These are phyloP conservation scores for Hortiboletus campestris DNA, from an alignment of 768 basidiomycete genomes.

Conservation along the genomic window DNA sequence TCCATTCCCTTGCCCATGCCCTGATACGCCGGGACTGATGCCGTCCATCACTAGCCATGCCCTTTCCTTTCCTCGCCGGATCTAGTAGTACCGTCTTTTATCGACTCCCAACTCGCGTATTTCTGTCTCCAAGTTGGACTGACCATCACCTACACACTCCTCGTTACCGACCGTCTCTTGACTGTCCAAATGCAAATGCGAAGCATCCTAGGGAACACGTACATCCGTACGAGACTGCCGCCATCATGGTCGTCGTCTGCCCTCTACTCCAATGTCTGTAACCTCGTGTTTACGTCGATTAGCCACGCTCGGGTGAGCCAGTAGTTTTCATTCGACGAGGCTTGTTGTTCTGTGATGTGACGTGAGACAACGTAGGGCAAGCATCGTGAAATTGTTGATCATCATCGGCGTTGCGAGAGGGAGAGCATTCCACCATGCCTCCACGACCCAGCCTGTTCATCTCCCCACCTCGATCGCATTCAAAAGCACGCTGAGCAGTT, in stretches of 20 bases:
- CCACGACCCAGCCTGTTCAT: not conserved
- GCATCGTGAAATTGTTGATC: conserved; percentile 35
- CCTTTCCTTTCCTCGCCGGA: conserved; percentile 15
- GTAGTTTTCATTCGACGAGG: not conserved
- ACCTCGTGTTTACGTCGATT: conserved; percentile 34
- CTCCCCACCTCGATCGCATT: conserved; percentile 7
- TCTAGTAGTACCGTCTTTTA: conserved; percentile 13
- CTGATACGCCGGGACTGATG: not conserved
- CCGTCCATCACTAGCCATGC: conserved; percentile 5
- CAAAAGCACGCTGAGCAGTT: not conserved
- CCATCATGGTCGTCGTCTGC: conserved; percentile 34
- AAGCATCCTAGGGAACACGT: conserved; percentile 10
- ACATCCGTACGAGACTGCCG: conserved; percentile 26
- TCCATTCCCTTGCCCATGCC: not conserved
- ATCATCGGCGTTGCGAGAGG: conserved; percentile 37
- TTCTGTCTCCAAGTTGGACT: conserved; percentile 29
- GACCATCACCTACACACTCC: conserved; percentile 31
- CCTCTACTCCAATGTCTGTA: conserved; percentile 23
- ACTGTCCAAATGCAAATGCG: conserved; percentile 15
- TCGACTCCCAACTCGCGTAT: conserved; percentile 26
- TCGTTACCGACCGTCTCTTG: conserved; percentile 31
- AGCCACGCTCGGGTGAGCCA: conserved; percentile 32
- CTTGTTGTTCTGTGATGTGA: not conserved
- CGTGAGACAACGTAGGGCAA: conserved; percentile 19
- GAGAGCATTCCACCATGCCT: conserved; percentile 12